Evolutionary conservation across 441 rosid genomes (phyloP), one percentile per base, ranked within the genome.

Genomic region (Erodium texanum): DNA sequence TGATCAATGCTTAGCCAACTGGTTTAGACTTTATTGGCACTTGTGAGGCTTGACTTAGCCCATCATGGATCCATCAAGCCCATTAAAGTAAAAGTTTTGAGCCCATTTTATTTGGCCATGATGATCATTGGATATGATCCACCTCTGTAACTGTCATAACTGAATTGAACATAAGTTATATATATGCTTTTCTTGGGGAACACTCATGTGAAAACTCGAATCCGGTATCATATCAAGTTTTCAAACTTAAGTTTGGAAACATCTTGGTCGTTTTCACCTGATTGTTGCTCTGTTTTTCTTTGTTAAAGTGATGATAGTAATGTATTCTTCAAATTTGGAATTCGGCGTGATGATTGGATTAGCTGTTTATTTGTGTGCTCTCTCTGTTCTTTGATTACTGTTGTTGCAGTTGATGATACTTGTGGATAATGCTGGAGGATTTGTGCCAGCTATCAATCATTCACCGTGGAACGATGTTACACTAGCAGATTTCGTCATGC

Each of bases 401-500:
- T 45, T 69, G 64, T 22, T 72, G 79, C 87, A 89, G 95, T 89
- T 92, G 59, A 89, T 89, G 96, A 88, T 92, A 71, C 74, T 92
- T 10, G 96, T 89, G 68, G 96, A 92, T 72, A 80, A 86, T 73
- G 89, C 69, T 62, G 97, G 97, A 71, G 93, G 92, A 70, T 5
- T 86, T 58, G 10, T 87, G 68, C 92, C 95, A 62, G 78, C 86
- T 15, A 84, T 92, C 71, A 89, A 89, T 68, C 96, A 92, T 84
- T 85, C 98, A 5, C 93, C 98, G 36, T 92, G 98, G 98, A 74
- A 89, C 74, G 95, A 96, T 50, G 43, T 86, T 41, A 88, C 95
- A 14, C 79, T 92, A 54, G 98, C 98, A 3, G 98, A 92, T 83
- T 84, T 87, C 54, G 93, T 92, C 68, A 92, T 92, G 98, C 95